Conservation (phyloP, 805 yeast genomes). For the Yamadazyma takamatsuzukensis region DNA sequence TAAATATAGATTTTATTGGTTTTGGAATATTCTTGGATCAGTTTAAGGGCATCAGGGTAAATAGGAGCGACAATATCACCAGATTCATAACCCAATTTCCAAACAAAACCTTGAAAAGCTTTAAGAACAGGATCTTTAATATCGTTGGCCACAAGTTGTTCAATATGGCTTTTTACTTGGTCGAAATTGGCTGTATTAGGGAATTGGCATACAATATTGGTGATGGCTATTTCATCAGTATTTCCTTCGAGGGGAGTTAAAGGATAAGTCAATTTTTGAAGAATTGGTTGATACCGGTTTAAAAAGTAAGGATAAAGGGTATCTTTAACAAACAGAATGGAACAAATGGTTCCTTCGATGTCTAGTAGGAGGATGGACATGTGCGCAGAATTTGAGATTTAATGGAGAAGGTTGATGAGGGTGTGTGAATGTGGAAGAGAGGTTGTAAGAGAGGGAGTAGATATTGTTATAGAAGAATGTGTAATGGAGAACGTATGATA, state of each 20-base stretch:
- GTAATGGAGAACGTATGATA: no score
- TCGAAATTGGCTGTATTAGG: slow-evolving; percentile 35
- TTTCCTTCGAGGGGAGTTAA: slow-evolving; percentile 14
- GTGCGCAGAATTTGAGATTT: not conserved
- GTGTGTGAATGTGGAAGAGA: no score
- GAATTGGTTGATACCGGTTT: slow-evolving; percentile 39
- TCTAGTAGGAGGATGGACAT: slow-evolving; percentile 39
- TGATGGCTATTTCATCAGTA: slow-evolving; percentile 17
- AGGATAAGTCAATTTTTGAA: slow-evolving; percentile 32
- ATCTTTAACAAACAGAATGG: slow-evolving; percentile 84
- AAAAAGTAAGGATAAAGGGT: slow-evolving; percentile 74
- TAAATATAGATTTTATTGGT: slow-evolving; percentile 56
- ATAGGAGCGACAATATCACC: slow-evolving; percentile 78
- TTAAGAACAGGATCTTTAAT: slow-evolving; percentile 76
- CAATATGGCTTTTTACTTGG: slow-evolving; percentile 45
- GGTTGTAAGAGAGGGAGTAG: no score
- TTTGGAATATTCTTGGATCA: slow-evolving; percentile 43
- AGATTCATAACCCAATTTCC: slow-evolving; percentile 76
- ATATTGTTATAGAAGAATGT: no score
- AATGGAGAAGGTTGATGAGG: no score
- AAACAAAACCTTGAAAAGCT: slow-evolving; percentile 75
- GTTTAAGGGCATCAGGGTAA: slow-evolving; percentile 64
- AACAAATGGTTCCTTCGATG: slow-evolving; percentile 92
- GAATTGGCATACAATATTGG: slow-evolving; percentile 38
- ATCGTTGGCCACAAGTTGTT: slow-evolving; percentile 57